Evolutionary conservation across 495 filamentous ascomycete species (phyloP).

Genomic region (Copromyces sp.): DNA sequence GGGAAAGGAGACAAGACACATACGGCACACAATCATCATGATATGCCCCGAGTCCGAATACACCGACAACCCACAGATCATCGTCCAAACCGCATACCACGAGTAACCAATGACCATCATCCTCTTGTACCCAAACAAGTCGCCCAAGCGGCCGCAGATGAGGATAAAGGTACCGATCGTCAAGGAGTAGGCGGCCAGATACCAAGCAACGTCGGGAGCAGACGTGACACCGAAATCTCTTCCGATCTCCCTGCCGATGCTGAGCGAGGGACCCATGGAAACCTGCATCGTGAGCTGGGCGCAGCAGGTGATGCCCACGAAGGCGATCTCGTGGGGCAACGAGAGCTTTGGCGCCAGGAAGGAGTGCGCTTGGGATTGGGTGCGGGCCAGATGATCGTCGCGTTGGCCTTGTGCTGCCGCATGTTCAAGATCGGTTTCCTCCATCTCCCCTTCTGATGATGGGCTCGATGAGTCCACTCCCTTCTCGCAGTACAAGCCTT

Average conservation of each 20-base stretch:
- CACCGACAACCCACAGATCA: slow-evolving; percentile 33
- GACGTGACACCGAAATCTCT: slow-evolving; percentile 11
- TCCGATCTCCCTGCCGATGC: slow-evolving; percentile 26
- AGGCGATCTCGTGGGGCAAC: slow-evolving; percentile 28
- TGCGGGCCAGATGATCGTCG: not conserved
- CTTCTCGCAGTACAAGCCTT: not conserved
- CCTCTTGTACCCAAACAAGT: slow-evolving; percentile 47
- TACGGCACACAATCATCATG: slow-evolving; percentile 42
- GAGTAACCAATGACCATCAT: slow-evolving; percentile 47
- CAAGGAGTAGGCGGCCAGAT: slow-evolving; percentile 46
- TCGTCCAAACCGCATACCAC: slow-evolving; percentile 50
- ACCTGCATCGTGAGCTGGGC: slow-evolving; percentile 32
- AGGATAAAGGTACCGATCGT: slow-evolving; percentile 58
- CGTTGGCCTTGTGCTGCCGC: not conserved
- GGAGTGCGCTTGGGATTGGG: not conserved
- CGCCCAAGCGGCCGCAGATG: slow-evolving; percentile 50
- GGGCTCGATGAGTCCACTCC: not conserved
- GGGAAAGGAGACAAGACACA: not conserved
- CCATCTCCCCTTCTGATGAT: not conserved
- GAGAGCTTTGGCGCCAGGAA: slow-evolving; percentile 14
- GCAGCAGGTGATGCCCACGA: slow-evolving; percentile 34
- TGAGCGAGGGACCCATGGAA: slow-evolving; percentile 20
- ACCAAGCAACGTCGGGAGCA: slow-evolving; percentile 38
- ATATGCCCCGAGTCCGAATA: slow-evolving; percentile 28
- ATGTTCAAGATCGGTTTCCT: not conserved